Base-by-base conservation (phyloP, 176 grass and related monocot species). In the Triticum turgidum region DNA sequence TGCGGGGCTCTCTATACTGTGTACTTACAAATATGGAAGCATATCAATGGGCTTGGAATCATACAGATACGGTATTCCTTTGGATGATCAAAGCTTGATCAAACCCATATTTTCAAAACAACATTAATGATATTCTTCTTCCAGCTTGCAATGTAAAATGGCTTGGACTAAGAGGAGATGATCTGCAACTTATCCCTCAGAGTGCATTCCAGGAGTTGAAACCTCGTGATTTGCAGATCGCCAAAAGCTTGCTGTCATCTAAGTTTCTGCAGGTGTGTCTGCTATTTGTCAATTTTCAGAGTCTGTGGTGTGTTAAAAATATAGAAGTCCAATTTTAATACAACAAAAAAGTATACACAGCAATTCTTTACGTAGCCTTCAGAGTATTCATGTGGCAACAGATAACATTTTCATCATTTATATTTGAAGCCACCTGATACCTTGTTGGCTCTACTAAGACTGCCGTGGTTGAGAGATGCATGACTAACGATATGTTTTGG, bases 131-230 rank as follows among this genome's bases (percentile, higher is more conserved):
- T 83, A 12, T 58, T 65, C 13, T 93, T 54, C 29, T 83, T 94
- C 72, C 89, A 98, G 93, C 96, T 88, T 98, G 96, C 82, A 94
- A 98, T 49, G 90, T 98, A 69, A 98, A 94, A 94, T 98, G 96
- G 96, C 84, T 96, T 65, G 96, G 96, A 73, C 52, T 98, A 51
- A 86, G 96, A 88, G 88, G 79, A 68, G 90, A 87, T 65, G 96
- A 96, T 90, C 89, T 96, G 82, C 88, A 92, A 47, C 88, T 98
- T 88, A 83, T 98, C 59, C 92, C 88, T 61, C 73, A 96, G 85
- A 68, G 78, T 47, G 82, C 92, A 27, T 92, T 94, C 44, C 70
- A 91, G 22, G 91, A 89, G 41, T 65, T 98, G 65, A 98, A 92
- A 84, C 84, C 92, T 76, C 90, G 87, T 82, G 93, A 98, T 76